These are phyloP conservation scores for Penicillium sp. DNA, from an alignment of 2,329 filamentous ascomycete species.

Conservation along the genomic window DNA sequence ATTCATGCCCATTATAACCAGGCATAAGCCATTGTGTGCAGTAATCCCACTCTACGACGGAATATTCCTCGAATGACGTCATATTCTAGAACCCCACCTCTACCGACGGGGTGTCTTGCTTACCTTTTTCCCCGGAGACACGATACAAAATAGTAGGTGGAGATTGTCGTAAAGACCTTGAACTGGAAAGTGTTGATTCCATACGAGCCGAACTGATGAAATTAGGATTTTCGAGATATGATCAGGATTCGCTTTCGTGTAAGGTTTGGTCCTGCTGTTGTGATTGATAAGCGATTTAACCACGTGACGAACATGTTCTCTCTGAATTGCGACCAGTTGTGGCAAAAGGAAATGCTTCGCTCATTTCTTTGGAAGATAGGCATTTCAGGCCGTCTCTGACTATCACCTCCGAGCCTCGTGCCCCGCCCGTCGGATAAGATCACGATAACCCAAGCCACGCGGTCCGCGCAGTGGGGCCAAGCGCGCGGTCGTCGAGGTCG, in stretches of 20 bases:
- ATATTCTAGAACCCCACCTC: background rate
- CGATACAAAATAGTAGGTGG: background rate
- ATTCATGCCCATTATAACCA: too few relatives aligned
- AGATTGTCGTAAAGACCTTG: too few relatives aligned
- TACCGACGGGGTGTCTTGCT: too few relatives aligned
- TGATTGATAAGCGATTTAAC: too few relatives aligned
- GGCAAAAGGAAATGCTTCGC: background rate
- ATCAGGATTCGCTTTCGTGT: too few relatives aligned
- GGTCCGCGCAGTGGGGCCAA: constrained; percentile 11
- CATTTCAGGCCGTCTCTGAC: too few relatives aligned
- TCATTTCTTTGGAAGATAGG: background rate
- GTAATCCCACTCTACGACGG: background rate
- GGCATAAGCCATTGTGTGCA: too few relatives aligned
- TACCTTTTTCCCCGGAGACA: background rate
- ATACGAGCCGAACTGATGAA: too few relatives aligned
- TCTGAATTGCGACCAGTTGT: background rate
- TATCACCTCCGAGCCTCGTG: background rate
- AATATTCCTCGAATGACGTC: background rate
- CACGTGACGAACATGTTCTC: background rate
- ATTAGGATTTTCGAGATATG: too few relatives aligned
- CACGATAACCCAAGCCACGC: background rate
- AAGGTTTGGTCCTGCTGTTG: too few relatives aligned
- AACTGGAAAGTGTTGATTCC: too few relatives aligned
- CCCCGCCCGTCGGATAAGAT: background rate
- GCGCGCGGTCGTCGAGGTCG: background rate